A percentile compares a stretch with the other conserved stretches of the same genome.
Conservation (phyloP, 2,329 filamentous ascomycete genomes). For the Monilinia fructicola region DNA sequence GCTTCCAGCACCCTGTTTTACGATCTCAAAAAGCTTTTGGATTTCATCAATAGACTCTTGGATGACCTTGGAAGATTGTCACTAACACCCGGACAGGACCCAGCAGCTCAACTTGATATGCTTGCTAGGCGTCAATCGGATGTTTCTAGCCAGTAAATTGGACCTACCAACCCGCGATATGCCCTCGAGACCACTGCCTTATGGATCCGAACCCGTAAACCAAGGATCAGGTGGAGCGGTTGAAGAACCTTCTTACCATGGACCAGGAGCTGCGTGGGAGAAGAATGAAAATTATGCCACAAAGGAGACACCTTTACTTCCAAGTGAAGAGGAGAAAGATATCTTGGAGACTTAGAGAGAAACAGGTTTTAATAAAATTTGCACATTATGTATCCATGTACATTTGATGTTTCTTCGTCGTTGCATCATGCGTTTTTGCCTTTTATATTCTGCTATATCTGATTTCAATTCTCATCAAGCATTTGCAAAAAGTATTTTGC, state of each 20-base stretch:
- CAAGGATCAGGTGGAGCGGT: slow-evolving; percentile 42
- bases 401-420: not conserved
- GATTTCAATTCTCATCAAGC: not conserved
- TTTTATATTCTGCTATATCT: not conserved
- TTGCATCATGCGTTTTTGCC: not conserved
- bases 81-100: slow-evolving; percentile 57
- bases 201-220: slow-evolving; percentile 53
- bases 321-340: slow-evolving; percentile 41
- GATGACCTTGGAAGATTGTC: slow-evolving; percentile 20
- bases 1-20: slow-evolving; percentile 9
- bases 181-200: slow-evolving; percentile 52
- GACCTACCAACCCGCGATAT: slow-evolving; percentile 45
- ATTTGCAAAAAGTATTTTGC: slow-evolving; percentile 2
- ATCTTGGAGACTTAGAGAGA: slow-evolving; percentile 33
- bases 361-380: slow-evolving; percentile 6
- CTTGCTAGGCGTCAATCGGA: slow-evolving; percentile 66
- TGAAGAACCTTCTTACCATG: slow-evolving; percentile 49
- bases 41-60: slow-evolving; percentile 15
- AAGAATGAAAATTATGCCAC: slow-evolving; percentile 48
- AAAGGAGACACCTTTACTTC: slow-evolving; percentile 42
- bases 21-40: slow-evolving; percentile 19
- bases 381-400: slow-evolving; percentile 20
- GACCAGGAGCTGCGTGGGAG: slow-evolving; percentile 53
- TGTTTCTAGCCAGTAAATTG: slow-evolving; percentile 57
- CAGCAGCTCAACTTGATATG: slow-evolving; percentile 66